Evolutionary conservation across 768 basidiomycete species (phyloP).

Genomic region (Agaricus subrufescens): DNA sequence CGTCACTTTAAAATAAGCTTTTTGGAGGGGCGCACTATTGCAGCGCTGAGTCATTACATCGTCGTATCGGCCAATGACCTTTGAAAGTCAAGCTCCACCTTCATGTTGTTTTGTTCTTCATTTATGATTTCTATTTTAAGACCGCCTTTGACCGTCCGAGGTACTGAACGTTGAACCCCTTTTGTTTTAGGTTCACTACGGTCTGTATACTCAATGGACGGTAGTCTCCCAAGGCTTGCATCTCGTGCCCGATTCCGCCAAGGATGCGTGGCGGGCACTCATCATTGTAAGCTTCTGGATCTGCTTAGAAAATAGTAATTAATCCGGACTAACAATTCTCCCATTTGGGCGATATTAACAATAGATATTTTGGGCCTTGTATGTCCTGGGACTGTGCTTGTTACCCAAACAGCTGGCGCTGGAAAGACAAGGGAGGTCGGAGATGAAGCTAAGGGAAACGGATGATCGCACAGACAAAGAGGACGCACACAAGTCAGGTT

Average conservation of each 20-base stretch:
- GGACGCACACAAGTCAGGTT: not conserved
- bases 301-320: not conserved
- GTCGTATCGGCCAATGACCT: too few species aligned
- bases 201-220: constrained; percentile 43
- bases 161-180: constrained; percentile 7
- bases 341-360: constrained; percentile 4
- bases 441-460: constrained; percentile 8
- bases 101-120: not conserved
- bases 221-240: constrained; percentile 28
- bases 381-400: constrained; percentile 34
- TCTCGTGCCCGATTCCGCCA: constrained; percentile 31
- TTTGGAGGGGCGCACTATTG: not conserved
- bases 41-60: too few species aligned
- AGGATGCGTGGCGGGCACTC: constrained; percentile 43
- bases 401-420: constrained; percentile 42
- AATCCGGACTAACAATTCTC: constrained; percentile 3
- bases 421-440: constrained; percentile 24
- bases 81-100: too few species aligned
- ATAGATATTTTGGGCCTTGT: constrained; percentile 46
- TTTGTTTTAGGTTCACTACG: constrained; percentile 37
- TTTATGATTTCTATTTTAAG: not conserved
- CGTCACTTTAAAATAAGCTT: not conserved
- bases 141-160: not conserved
- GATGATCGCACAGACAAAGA: constrained; percentile 12
- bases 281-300: constrained; percentile 27